Evolutionary conservation across 441 rosid genomes (phyloP).

Genomic region (Pelargonium citronellum): DNA sequence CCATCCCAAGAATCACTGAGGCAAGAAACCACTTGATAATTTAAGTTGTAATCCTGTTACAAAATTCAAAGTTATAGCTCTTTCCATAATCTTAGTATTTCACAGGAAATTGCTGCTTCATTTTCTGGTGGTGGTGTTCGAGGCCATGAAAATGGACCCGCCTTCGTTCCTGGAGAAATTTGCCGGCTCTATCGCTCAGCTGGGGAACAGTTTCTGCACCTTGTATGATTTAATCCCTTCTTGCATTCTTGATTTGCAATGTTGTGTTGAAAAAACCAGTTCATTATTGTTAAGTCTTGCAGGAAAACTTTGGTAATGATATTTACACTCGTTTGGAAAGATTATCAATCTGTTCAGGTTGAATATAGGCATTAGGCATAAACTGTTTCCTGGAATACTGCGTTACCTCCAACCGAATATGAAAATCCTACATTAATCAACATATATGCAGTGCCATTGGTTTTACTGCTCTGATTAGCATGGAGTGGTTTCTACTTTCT

Average conservation of each 20-base stretch:
- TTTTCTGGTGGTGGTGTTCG: conserved; percentile 69
- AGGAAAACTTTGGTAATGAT: conserved; percentile 1
- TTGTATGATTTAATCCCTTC: conserved; percentile 42
- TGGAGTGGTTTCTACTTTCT: neutral
- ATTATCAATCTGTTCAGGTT: neutral
- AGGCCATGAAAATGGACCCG: conserved; percentile 64
- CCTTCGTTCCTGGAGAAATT: conserved; percentile 86
- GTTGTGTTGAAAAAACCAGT: neutral
- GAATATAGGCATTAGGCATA: neutral
- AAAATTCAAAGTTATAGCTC: conserved; percentile 8
- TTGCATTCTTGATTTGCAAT: neutral
- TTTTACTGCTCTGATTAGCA: conserved; percentile 6
- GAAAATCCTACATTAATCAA: conserved; percentile 1
- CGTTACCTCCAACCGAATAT: neutral
- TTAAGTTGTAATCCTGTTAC: conserved; percentile 5
- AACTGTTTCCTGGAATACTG: neutral
- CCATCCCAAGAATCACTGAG: conserved; percentile 81
- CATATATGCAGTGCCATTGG: neutral
- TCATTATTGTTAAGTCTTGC: neutral
- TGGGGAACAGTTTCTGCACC: conserved; percentile 78
- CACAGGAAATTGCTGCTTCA: conserved; percentile 78
- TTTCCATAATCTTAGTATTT: conserved; percentile 18
- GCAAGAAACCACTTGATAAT: conserved; percentile 37
- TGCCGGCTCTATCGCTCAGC: conserved; percentile 70
- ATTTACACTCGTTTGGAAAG: neutral